Evolutionary conservation across 2,329 filamentous ascomycete species (phyloP).

Genomic region (Parafenestella ontariensis): DNA sequence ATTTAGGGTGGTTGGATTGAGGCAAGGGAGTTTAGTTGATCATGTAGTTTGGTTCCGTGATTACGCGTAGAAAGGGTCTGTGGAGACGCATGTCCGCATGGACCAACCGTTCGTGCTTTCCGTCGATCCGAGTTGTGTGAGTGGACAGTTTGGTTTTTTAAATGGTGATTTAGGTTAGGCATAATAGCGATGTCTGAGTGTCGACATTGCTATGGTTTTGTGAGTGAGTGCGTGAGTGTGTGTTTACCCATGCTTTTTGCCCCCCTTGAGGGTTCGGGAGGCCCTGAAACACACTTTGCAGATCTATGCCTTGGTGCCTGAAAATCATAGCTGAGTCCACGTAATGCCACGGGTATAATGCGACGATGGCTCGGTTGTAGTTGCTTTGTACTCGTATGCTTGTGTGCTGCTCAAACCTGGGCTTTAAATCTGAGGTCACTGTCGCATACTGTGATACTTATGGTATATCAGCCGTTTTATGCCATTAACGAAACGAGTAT

Average conservation of each 20-base stretch:
- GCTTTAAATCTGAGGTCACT: not conserved
- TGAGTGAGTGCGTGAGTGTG: no score
- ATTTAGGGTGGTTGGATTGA: not conserved
- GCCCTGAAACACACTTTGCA: not conserved
- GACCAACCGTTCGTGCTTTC: conserved; percentile 13
- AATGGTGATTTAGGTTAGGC: not conserved
- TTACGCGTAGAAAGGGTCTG: not conserved
- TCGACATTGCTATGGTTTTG: not conserved
- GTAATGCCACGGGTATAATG: not conserved
- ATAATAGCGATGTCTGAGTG: not conserved
- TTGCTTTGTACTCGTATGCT: not conserved
- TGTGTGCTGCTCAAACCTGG: not conserved
- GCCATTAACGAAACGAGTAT: not conserved
- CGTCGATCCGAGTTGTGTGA: not conserved
- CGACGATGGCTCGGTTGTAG: not conserved
- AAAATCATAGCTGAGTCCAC: not conserved
- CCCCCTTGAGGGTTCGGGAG: no score
- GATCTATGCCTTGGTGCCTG: not conserved
- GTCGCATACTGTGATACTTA: not conserved
- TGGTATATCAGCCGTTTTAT: not conserved
- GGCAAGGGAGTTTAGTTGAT: not conserved
- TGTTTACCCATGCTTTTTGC: no score
- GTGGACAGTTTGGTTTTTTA: not conserved
- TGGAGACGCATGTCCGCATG: not conserved
- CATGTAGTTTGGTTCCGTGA: not conserved